These are phyloP conservation scores for Pseudocercospora pini-densiflorae DNA, from an alignment of 2,329 filamentous ascomycete genomes.

Conservation along the genomic window DNA sequence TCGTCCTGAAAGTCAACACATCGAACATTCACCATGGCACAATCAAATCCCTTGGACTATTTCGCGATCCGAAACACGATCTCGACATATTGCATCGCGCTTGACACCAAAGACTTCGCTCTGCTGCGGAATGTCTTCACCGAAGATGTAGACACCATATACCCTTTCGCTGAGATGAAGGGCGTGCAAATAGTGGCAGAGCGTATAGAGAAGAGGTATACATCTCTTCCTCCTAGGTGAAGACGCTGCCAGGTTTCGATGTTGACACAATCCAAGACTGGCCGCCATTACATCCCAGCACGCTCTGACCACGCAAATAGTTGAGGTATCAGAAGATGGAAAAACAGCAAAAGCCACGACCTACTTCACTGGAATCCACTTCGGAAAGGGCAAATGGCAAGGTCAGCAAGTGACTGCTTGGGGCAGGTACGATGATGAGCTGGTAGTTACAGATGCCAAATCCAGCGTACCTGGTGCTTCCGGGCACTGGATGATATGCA, in stretches of 20 bases:
- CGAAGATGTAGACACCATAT: conserved; percentile 45
- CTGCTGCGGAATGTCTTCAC: conserved; percentile 48
- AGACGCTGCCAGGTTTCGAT: neutral
- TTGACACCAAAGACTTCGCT: conserved; percentile 48
- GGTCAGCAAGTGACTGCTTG: conserved; percentile 48
- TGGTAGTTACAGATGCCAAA: conserved; percentile 36
- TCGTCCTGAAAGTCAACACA: neutral
- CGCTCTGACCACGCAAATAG: conserved; percentile 48
- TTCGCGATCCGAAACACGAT: conserved; percentile 50
- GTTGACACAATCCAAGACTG: conserved; percentile 36
- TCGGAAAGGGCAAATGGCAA: conserved; percentile 48
- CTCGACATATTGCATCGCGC: conserved; percentile 49
- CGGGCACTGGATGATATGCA: conserved; percentile 46
- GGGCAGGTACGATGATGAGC: conserved; percentile 47
- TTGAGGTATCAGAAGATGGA: conserved; percentile 39
- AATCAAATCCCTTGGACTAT: conserved; percentile 37
- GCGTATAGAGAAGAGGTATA: conserved; percentile 39
- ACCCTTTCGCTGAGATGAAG: conserved; percentile 43
- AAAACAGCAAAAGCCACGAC: conserved; percentile 44
- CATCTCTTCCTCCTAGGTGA: neutral
- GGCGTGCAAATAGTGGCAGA: conserved; percentile 41
- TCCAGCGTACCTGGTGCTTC: conserved; percentile 40
- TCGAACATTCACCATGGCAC: neutral
- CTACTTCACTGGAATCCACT: conserved; percentile 49
- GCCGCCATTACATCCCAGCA: conserved; percentile 49